Conservation (phyloP, 306 rosid species). For the Hylodesmum podocarpum region DNA sequence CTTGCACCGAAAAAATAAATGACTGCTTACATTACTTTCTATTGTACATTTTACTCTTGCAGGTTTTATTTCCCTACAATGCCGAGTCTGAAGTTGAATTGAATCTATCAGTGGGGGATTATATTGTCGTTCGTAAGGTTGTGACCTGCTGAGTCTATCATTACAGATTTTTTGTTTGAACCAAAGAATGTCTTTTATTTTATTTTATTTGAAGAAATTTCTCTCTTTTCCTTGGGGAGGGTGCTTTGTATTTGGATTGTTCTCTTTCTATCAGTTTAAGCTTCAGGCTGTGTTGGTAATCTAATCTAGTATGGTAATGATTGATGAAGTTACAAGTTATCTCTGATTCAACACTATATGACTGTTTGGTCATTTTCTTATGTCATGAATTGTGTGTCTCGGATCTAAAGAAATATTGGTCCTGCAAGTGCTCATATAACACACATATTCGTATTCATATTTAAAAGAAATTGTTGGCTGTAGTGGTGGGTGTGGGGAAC, state of each 20-base stretch:
- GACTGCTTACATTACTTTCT: slow-evolving; percentile 16
- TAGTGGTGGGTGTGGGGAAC: neutral
- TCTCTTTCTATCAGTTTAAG: neutral
- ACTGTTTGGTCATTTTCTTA: neutral
- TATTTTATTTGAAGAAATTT: neutral
- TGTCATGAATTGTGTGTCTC: neutral
- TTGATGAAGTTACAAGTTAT: neutral
- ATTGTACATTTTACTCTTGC: slow-evolving; percentile 27
- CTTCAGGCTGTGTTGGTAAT: neutral
- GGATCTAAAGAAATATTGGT: neutral
- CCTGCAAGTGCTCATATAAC: neutral
- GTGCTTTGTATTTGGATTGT: neutral
- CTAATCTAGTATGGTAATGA: neutral
- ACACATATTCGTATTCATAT: neutral
- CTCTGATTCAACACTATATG: neutral
- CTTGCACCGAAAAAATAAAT: neutral
- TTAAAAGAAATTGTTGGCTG: neutral
- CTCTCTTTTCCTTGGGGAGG: neutral
- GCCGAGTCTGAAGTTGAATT: slow-evolving; percentile 90
- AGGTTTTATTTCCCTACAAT: slow-evolving; percentile 80
- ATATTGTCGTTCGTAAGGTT: slow-evolving; percentile 88
- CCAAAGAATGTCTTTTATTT: neutral
- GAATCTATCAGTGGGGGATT: slow-evolving; percentile 81
- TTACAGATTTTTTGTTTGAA: neutral
- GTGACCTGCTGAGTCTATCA: slow-evolving; percentile 13